Percentiles rank a stretch among this genome's conserved stretches.
Conservation (phyloP, 371 early-diverging fungal genomes). For the Aphelidium insulamus region DNA sequence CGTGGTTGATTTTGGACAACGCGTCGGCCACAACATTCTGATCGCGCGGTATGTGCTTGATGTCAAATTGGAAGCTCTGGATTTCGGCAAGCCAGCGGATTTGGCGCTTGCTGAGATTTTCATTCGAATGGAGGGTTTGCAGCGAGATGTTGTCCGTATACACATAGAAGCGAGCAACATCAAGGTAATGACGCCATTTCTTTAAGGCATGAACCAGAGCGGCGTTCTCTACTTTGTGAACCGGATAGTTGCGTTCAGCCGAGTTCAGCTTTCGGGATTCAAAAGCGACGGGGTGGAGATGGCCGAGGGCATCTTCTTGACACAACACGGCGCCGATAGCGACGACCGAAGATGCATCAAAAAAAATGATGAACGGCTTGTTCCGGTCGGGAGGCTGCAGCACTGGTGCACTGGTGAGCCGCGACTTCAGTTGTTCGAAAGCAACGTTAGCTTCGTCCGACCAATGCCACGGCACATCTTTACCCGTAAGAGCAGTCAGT, state of each 20-base stretch:
- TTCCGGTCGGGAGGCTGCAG: conserved; percentile 8
- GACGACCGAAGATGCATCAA: conserved; percentile 22
- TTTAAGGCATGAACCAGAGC: conserved; percentile 7
- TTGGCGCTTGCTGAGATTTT: too few species aligned
- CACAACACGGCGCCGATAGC: conserved; percentile 18
- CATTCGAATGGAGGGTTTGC: too few species aligned
- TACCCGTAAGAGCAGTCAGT: conserved; percentile 12
- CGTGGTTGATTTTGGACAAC: too few species aligned
- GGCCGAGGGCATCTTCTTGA: conserved; percentile 8
- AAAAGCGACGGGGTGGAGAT: conserved; percentile 9
- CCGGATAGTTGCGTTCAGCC: conserved; percentile 9
- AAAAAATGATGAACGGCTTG: conserved; percentile 11
- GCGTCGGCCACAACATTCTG: too few species aligned
- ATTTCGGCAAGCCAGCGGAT: too few species aligned
- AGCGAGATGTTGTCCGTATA: too few species aligned
- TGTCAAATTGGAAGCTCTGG: too few species aligned
- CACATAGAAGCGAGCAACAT: too few species aligned
- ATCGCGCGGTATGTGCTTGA: too few species aligned
- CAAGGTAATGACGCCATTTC: too few species aligned
- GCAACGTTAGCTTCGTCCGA: conserved; percentile 4
- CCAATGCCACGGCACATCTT: conserved; percentile 13
- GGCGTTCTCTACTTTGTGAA: conserved; percentile 9
- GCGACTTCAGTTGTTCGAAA: conserved; percentile 14
- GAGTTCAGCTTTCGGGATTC: conserved; percentile 6
- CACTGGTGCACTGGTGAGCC: conserved; percentile 11